Base-by-base conservation (phyloP, 768 basidiomycete species). In the Trametes maxima region DNA sequence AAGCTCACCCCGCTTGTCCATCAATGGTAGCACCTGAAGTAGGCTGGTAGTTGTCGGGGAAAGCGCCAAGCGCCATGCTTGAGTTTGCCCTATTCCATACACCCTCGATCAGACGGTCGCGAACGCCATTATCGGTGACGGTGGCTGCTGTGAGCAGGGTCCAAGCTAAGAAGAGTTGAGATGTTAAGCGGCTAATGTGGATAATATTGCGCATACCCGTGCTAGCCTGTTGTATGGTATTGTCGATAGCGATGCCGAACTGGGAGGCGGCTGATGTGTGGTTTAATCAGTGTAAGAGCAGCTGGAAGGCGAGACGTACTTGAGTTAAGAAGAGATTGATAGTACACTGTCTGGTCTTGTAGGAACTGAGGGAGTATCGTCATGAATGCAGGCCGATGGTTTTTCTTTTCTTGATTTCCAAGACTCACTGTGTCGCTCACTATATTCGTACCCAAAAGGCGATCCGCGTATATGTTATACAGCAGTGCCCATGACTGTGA, bases 381-480 rank as follows among this genome's bases (percentile, higher is more conserved):
- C 3, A 1, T 4, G 2, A 2, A 22, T 22, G 21, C 3, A 1
- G 7, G 17, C 19, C 12, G 21, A 22, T 8, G 2, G n/a, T 14
- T 14, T 19, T 19, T 21, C 7, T 14, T 19, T 19, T 21, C 7
- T 22, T 22, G 5, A n/a, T 2, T 24, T 11, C 17, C 17, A 17
- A 13, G 1, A 50, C 64, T 25, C 28, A 65, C 64, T 10, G 35
- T 21, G 13, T 47, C 33, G 36, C 46, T 40, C 3, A 65, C 53
- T 19, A 65, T 40, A 22, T 51, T 46, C 5, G 57, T 55, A 5
- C 53, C 60, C n/a, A 65, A 43, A 3, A 65, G 50, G 12, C 36
- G 39, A 33, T 65, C 64, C 6, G 60, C 60, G 21, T 62, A 65
- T 0, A 65, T 24, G 52, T 65, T 62, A 48, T 65, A 65, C 47